A percentile compares a stretch with the other conserved stretches of the same genome.
These are phyloP conservation scores for Metrosideros polymorpha DNA, from an alignment of 441 rosid species.

Conservation along the genomic window DNA sequence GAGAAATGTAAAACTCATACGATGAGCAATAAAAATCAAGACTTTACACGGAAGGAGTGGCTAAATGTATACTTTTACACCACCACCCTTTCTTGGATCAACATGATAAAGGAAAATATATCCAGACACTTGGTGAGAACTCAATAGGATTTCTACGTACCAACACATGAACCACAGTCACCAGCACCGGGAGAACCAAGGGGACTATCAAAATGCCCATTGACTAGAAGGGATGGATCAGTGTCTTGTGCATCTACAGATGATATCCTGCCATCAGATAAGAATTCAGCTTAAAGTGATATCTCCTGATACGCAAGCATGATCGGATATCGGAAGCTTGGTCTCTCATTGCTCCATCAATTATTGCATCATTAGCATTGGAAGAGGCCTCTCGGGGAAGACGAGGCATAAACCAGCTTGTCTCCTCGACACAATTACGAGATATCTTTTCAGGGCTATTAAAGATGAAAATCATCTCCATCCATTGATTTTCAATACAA, in stretches of 20 bases:
- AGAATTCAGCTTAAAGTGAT: slow-evolving; percentile 1
- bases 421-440: neutral
- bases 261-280: slow-evolving; percentile 54
- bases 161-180: slow-evolving; percentile 97
- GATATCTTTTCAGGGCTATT: neutral
- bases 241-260: slow-evolving; percentile 47
- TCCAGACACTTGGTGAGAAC: neutral
- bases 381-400: neutral
- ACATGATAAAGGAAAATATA: neutral
- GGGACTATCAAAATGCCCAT: slow-evolving; percentile 95
- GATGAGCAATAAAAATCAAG: neutral
- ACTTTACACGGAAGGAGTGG: neutral
- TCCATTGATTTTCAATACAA: neutral
- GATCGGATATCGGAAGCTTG: neutral
- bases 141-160: slow-evolving; percentile 27
- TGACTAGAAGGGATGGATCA: slow-evolving; percentile 78
- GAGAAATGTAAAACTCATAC: neutral
- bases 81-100: neutral
- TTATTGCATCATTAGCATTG: neutral
- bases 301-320: neutral
- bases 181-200: slow-evolving; percentile 97
- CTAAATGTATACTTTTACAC: neutral
- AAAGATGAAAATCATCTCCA: neutral
- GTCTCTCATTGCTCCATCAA: neutral
- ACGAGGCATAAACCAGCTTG: neutral